Base-by-base conservation (phyloP, 1,284 basidiomycete genomes). In the Papiliotrema terrestris region DNA sequence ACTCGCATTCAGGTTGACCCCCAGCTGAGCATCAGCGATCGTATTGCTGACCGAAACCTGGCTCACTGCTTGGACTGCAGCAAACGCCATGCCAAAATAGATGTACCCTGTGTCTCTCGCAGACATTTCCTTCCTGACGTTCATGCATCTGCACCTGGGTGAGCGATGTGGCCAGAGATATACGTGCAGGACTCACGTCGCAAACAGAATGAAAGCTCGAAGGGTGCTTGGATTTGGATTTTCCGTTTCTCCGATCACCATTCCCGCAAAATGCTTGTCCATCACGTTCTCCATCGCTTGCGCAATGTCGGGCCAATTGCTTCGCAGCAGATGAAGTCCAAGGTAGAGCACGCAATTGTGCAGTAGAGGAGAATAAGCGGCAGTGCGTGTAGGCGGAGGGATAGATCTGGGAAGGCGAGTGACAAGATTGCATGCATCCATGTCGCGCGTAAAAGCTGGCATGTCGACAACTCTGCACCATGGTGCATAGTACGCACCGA, bases 391-490 rank as follows among this genome's bases (percentile, higher is more conserved):
- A 29, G 55, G 51, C 22, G 41, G 49, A 37, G 32, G 14, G 11
- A 45, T 39, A 17, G 47, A 35, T 29, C 38, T 45, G 43, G 14
- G 43, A 11, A 20, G 13, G 23, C n/a, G 41, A 22, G 19, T 22
- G 29, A 51, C 49, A 14, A 55, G 39, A 37, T 54, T 51, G 45
- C 53, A 54, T n/a, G 35, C 35, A n/a, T 43, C 47, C 35, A 55
- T 17, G 39, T 59, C 54, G 37, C 44, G 41, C 15, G 42, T 17
- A 41, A 62, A 62, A 3, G 50, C 51, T 5, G 58, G 53, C 60
- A 62, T 62, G 49, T 62, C 60, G 43, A 55, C 60, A 8, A 56
- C 48, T n/a, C 56, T 19, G 26, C 55, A 62, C 60, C 60, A 62
- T 3, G 57, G 57, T 3, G 52, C 60, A 32, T 59, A 59, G 53